Percentiles rank a stretch among this genome's conserved stretches.
phyloP scores from a whole-genome alignment of 768 basidiomycete genomes.

The Leucosporidium scottii region DNA sequence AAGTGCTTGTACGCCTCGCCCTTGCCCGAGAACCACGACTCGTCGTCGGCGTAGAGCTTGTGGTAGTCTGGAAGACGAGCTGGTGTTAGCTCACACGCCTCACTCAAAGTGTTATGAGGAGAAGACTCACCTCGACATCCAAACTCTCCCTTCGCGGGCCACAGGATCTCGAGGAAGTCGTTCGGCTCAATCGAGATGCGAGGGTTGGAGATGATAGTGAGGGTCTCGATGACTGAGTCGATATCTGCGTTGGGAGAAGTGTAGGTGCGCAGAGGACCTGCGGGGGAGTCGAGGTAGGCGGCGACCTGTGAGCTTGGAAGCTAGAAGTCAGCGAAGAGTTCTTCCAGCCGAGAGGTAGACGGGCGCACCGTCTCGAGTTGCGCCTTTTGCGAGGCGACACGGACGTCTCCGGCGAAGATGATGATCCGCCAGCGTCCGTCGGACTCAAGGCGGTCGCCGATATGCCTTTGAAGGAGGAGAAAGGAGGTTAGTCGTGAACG shows the following conservation, averaged over 20 bases:
- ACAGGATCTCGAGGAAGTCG: constrained; percentile 12
- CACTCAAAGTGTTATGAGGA: background rate
- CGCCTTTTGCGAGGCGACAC: constrained; percentile 38
- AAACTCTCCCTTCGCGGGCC: constrained; percentile 14
- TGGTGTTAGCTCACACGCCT: background rate
- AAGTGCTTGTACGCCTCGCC: constrained; percentile 18
- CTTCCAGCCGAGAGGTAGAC: too few relatives aligned
- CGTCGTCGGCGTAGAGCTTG: constrained; percentile 21
- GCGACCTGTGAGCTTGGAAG: constrained; percentile 36
- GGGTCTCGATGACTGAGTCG: constrained; percentile 39
- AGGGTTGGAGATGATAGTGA: constrained; percentile 39
- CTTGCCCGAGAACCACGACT: background rate
- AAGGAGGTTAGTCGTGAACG: too few relatives aligned
- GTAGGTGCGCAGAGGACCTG: constrained; percentile 40
- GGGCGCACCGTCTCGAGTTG: constrained; percentile 36
- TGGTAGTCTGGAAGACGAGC: constrained; percentile 9
- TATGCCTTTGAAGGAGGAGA: constrained; percentile 38
- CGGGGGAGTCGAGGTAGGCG: constrained; percentile 39
- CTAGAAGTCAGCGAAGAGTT: background rate
- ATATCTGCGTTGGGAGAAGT: constrained; percentile 36
- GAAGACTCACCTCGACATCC: constrained; percentile 14
- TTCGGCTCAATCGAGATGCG: constrained; percentile 11
- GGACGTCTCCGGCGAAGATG: constrained; percentile 51
- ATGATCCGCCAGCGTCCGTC: constrained; percentile 55
- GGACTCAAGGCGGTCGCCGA: constrained; percentile 53